These are phyloP conservation scores for Clarireedia hainanense DNA, from an alignment of 2,329 filamentous ascomycete genomes.

Conservation along the genomic window DNA sequence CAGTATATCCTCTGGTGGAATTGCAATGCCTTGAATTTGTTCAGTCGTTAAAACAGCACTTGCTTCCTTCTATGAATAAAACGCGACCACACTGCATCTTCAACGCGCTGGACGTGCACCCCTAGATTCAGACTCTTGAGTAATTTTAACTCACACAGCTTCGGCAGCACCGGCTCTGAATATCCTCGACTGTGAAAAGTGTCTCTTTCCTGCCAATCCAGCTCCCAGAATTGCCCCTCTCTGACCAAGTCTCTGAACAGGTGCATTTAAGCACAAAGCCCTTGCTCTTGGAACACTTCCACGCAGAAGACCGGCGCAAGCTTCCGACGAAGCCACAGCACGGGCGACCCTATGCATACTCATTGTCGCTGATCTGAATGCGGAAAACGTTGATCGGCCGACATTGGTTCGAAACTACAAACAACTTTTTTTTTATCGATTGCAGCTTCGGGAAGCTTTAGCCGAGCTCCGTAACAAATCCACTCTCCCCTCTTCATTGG, in stretches of 20 bases:
- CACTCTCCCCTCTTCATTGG: not conserved
- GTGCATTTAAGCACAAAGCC: constrained; percentile 26
- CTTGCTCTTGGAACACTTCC: constrained; percentile 19
- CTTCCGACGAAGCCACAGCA: constrained; percentile 22
- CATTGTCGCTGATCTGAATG: constrained; percentile 14
- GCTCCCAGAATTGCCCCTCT: constrained; percentile 13
- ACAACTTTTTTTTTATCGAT: constrained; percentile 14
- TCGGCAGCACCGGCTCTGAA: constrained; percentile 23
- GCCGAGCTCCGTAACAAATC: not conserved
- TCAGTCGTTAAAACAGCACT: not conserved
- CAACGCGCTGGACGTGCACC: too few relatives aligned
- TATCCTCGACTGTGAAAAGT: constrained; percentile 24
- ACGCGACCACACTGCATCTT: not conserved
- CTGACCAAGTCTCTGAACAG: constrained; percentile 13
- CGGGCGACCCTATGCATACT: constrained; percentile 26
- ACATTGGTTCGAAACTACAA: constrained; percentile 2
- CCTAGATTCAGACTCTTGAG: not conserved
- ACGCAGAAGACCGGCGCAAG: constrained; percentile 17
- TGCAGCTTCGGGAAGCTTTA: constrained; percentile 2
- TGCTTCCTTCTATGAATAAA: not conserved
- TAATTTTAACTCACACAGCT: constrained; percentile 22
- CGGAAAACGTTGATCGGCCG: not conserved
- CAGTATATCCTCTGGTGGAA: not conserved
- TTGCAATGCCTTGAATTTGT: too few relatives aligned
- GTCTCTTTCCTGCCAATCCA: constrained; percentile 16